These are phyloP conservation scores for Telfairia occidentalis DNA, from an alignment of 331 rosid genomes.

Conservation along the genomic window DNA sequence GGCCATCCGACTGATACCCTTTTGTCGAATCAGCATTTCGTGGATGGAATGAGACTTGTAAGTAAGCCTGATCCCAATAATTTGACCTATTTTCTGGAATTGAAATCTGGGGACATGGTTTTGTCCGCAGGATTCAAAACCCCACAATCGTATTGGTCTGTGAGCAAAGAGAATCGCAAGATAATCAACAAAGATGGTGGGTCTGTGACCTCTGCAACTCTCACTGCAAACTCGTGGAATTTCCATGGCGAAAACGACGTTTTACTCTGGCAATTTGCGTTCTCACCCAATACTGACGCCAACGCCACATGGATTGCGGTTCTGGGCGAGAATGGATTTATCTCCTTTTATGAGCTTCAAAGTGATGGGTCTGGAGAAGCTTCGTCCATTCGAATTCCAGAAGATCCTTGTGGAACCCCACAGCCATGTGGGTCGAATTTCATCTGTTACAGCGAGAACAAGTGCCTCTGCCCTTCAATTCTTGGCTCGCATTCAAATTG, in stretches of 20 bases:
- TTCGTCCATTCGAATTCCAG: conserved; percentile 23
- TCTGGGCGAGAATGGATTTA: conserved; percentile 16
- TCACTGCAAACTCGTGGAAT: conserved; percentile 16
- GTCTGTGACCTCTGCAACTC: conserved; percentile 9
- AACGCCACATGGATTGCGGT: conserved; percentile 21
- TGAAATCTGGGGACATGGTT: conserved; percentile 22
- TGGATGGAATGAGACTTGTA: conserved; percentile 20
- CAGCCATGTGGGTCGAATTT: conserved; percentile 17
- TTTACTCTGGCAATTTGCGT: conserved; percentile 26
- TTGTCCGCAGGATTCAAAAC: conserved; percentile 21
- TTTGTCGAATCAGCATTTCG: conserved; percentile 20
- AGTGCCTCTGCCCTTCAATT: conserved; percentile 23
- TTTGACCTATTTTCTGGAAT: conserved; percentile 19
- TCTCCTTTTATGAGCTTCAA: conserved; percentile 17
- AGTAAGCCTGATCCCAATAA: conserved; percentile 16
- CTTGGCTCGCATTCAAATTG: conserved; percentile 17
- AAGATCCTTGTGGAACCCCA: conserved; percentile 19
- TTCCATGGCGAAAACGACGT: conserved; percentile 10
- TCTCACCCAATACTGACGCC: neutral
- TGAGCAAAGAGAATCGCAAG: conserved; percentile 15
- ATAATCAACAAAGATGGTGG: conserved; percentile 11
- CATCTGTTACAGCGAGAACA: conserved; percentile 20
- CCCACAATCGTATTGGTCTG: conserved; percentile 29
- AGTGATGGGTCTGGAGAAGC: conserved; percentile 13
- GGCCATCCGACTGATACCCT: conserved; percentile 29